Conservation (phyloP, 176 grass and related monocot genomes). For the Oryza longistaminata region DNA sequence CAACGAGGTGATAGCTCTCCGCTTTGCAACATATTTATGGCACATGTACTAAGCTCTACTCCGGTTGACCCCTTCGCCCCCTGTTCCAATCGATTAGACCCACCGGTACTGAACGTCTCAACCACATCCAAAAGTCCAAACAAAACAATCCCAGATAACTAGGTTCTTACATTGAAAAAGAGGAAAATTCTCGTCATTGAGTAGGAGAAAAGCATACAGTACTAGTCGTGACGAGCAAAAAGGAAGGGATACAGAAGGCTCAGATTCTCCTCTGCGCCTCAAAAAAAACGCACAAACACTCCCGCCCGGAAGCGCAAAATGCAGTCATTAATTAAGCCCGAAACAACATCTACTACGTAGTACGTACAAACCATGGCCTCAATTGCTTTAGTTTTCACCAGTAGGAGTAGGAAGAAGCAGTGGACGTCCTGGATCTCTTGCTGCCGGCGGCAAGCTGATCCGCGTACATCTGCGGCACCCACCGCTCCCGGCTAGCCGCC, state of each 20-base stretch:
- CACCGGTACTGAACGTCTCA: neutral
- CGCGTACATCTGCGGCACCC: constrained; percentile 61
- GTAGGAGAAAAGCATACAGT: neutral
- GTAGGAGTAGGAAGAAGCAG: constrained; percentile 8
- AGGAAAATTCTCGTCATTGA: neutral
- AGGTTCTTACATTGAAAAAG: neutral
- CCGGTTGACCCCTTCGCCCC: neutral
- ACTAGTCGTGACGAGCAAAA: neutral
- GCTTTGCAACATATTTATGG: neutral
- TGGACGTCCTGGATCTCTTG: constrained; percentile 46
- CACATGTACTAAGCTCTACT: neutral
- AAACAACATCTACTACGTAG: constrained; percentile 21
- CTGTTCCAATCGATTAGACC: neutral
- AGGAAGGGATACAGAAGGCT: constrained; percentile 2
- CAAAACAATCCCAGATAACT: neutral
- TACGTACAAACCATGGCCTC: neutral
- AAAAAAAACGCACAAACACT: constrained; percentile 29
- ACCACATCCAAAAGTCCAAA: neutral
- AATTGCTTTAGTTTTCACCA: constrained; percentile 46
- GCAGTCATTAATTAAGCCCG: neutral
- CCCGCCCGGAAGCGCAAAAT: constrained; percentile 27
- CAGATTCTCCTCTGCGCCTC: neutral
- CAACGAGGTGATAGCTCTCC: neutral
- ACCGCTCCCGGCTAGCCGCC: constrained; percentile 23
- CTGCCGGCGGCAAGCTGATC: constrained; percentile 22